phyloP scores from a whole-genome alignment of 2,329 filamentous ascomycete genomes.

The Ilyonectria robusta region DNA sequence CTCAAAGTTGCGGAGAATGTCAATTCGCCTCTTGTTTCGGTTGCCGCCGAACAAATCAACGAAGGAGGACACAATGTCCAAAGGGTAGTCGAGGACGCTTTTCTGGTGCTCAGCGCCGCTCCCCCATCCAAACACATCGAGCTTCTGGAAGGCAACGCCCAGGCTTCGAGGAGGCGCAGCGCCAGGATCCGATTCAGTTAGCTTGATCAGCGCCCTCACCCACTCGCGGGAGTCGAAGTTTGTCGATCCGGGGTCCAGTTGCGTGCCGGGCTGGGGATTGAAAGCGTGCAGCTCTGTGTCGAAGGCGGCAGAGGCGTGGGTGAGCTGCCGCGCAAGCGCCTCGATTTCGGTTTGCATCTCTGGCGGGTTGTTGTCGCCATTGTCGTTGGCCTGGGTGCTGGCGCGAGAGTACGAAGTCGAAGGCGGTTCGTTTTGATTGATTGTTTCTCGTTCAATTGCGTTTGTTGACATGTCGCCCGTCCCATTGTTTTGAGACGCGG shows the following conservation, averaged over 20 bases:
- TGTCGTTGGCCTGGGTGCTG: not conserved
- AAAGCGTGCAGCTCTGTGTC: conserved; percentile 37
- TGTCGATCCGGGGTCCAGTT: conserved; percentile 45
- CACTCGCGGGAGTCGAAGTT: conserved; percentile 46
- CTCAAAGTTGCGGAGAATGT: conserved; percentile 49
- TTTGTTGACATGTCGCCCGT: not conserved
- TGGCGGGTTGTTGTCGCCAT: not conserved
- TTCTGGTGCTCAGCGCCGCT: conserved; percentile 45
- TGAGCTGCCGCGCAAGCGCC: conserved; percentile 33
- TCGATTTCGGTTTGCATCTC: conserved; percentile 25
- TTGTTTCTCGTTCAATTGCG: not conserved
- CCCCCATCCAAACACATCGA: conserved; percentile 48
- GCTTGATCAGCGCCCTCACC: conserved; percentile 45
- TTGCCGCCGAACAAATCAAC: conserved; percentile 9
- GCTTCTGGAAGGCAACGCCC: conserved; percentile 46
- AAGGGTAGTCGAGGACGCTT: conserved; percentile 40
- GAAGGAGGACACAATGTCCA: conserved; percentile 31
- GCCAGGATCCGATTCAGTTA: conserved; percentile 44
- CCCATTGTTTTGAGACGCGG: not conserved
- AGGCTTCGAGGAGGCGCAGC: conserved; percentile 43
- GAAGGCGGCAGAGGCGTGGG: conserved; percentile 30
- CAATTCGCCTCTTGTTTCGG: conserved; percentile 34
- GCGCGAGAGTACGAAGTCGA: not conserved
- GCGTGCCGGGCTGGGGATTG: conserved; percentile 37
- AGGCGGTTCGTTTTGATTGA: not conserved